Conservation (phyloP, 306 rosid species). For the Gleditsia sinensis region DNA sequence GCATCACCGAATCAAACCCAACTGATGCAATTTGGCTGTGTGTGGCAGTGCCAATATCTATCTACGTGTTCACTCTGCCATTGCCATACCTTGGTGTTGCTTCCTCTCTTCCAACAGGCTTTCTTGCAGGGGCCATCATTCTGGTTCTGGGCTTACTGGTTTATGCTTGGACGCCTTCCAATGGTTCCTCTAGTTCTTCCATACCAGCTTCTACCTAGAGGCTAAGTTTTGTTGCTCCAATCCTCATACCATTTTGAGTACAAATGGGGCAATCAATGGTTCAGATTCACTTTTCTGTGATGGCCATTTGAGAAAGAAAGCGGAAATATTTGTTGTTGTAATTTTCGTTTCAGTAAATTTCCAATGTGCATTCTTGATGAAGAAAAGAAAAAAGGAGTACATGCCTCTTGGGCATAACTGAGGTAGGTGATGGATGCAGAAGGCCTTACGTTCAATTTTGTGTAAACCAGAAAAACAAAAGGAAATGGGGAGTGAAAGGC, state of each 20-base stretch:
- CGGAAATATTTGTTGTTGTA: neutral
- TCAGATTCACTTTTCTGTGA: conserved; percentile 19
- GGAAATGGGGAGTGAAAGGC: neutral
- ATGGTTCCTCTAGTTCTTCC: conserved; percentile 45
- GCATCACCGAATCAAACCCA: conserved; percentile 10
- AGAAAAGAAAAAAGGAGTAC: conserved; percentile 12
- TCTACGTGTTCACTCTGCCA: conserved; percentile 78
- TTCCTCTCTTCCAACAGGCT: conserved; percentile 77
- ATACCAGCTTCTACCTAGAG: conserved; percentile 40
- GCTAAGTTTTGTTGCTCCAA: neutral
- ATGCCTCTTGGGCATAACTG: neutral
- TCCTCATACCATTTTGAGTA: neutral
- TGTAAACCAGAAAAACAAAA: conserved; percentile 20
- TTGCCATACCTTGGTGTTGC: conserved; percentile 80
- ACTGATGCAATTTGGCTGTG: conserved; percentile 27
- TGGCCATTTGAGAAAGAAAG: conserved; percentile 17
- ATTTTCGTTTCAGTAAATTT: conserved; percentile 25
- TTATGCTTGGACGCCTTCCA: conserved; percentile 72
- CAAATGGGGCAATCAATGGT: neutral
- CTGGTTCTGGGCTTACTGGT: conserved; percentile 69
- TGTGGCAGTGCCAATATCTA: conserved; percentile 79
- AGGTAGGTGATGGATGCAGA: neutral
- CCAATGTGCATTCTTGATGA: neutral
- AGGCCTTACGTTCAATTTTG: conserved; percentile 32
- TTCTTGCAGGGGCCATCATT: conserved; percentile 68